phyloP scores from a whole-genome alignment of 306 rosid species.

The Acacia acuminata region DNA sequence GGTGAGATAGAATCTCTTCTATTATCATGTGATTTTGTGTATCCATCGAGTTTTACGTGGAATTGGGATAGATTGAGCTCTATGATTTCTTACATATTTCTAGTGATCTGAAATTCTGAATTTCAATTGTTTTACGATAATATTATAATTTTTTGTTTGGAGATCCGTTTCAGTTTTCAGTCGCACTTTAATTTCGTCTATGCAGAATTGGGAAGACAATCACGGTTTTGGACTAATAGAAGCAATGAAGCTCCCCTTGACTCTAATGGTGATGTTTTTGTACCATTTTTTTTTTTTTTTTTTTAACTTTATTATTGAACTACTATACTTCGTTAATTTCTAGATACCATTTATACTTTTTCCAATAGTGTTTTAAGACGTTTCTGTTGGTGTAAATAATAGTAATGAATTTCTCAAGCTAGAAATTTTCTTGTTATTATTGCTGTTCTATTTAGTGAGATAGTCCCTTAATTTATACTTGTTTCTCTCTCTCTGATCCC shows the following conservation, averaged over 20 bases:
- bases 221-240: conserved; percentile 32
- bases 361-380: background rate
- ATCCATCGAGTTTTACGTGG: background rate
- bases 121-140: conserved; percentile 5
- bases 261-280: conserved; percentile 35
- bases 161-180: conserved; percentile 3
- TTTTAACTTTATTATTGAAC: conserved; percentile 6
- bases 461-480: background rate
- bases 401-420: background rate
- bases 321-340: conserved; percentile 22
- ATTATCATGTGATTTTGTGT: background rate
- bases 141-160: conserved; percentile 1
- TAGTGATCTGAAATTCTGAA: conserved; percentile 12
- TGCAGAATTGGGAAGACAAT: conserved; percentile 42
- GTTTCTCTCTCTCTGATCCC: background rate
- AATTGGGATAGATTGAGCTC: conserved; percentile 24
- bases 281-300: background rate
- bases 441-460: conserved; percentile 15
- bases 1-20: conserved; percentile 31
- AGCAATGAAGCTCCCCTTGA: conserved; percentile 28
- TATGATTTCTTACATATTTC: background rate
- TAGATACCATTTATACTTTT: background rate
- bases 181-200: conserved; percentile 31
- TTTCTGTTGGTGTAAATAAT: background rate
- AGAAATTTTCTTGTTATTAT: background rate